Evolutionary conservation across 805 yeast genomes (phyloP).

Genomic region (Pichia eremophila): DNA sequence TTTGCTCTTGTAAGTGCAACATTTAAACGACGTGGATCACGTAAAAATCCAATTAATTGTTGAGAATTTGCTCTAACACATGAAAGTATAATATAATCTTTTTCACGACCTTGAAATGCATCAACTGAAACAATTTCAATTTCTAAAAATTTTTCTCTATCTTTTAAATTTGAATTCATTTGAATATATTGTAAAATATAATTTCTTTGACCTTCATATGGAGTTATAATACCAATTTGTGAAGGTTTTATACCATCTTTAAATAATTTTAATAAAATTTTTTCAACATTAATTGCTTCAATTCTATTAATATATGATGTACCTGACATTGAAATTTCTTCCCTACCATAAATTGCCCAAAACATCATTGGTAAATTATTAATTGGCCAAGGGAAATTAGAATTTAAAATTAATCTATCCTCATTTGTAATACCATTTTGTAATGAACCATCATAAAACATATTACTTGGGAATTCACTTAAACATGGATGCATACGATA

Average conservation of each 20-base stretch:
- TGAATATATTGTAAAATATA: constrained; percentile 72
- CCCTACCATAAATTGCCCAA: constrained; percentile 84
- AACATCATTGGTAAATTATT: constrained; percentile 86
- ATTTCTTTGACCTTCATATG: constrained; percentile 89
- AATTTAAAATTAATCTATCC: constrained; percentile 46
- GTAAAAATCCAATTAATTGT: constrained; percentile 71
- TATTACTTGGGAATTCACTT: constrained; percentile 80
- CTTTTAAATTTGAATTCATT: constrained; percentile 53
- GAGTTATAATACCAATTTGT: constrained; percentile 89
- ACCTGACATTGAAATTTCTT: constrained; percentile 77
- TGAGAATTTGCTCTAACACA: constrained; percentile 60
- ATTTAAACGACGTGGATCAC: constrained; percentile 78
- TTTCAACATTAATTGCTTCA: constrained; percentile 85
- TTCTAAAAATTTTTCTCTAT: constrained; percentile 52
- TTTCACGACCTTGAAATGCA: constrained; percentile 54
- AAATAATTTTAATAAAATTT: constrained; percentile 61
- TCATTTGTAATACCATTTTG: constrained; percentile 86
- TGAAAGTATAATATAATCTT: constrained; percentile 41
- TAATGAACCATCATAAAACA: constrained; percentile 86
- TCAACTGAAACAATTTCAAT: constrained; percentile 83
- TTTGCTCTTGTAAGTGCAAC: constrained; percentile 87
- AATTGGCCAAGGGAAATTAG: constrained; percentile 88
- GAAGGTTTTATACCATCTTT: constrained; percentile 68
- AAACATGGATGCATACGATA: constrained; percentile 91
- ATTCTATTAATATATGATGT: constrained; percentile 75